Evolutionary conservation across 495 filamentous ascomycete genomes (phyloP).

Genomic region (Penicillium silybi): DNA sequence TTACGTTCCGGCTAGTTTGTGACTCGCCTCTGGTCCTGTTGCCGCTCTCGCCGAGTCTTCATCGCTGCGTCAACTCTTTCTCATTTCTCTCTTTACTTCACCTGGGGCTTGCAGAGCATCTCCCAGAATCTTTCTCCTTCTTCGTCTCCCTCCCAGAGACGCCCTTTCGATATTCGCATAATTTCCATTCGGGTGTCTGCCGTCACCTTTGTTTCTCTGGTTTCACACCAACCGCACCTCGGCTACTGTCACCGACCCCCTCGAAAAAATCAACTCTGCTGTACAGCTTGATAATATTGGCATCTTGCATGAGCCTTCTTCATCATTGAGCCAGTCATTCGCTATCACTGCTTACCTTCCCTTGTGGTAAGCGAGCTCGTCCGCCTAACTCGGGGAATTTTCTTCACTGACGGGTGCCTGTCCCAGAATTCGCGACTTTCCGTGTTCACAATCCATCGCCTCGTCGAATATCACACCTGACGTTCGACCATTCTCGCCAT

Average conservation of each 20-base stretch:
- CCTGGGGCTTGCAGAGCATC: slow-evolving; percentile 47
- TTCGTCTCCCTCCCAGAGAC: slow-evolving; percentile 12
- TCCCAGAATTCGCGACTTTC: slow-evolving; percentile 17
- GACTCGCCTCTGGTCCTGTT: slow-evolving; percentile 17
- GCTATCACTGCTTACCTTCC: slow-evolving; percentile 17
- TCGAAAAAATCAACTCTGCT: slow-evolving; percentile 3
- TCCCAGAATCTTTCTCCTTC: slow-evolving; percentile 25
- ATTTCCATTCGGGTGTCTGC: slow-evolving; percentile 9
- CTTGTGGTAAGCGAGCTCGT: slow-evolving; percentile 19
- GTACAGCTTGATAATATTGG: slow-evolving; percentile 26
- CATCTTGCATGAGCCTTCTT: slow-evolving; percentile 7
- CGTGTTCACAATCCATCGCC: slow-evolving; percentile 7
- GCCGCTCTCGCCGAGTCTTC: slow-evolving; percentile 9
- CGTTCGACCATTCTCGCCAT: slow-evolving; percentile 16
- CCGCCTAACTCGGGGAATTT: neutral
- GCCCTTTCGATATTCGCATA: slow-evolving; percentile 15
- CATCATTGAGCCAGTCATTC: slow-evolving; percentile 13
- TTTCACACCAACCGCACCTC: neutral
- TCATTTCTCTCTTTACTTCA: slow-evolving; percentile 16
- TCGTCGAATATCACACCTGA: slow-evolving; percentile 15
- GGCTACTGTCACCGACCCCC: slow-evolving; percentile 1
- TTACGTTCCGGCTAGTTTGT: slow-evolving; percentile 4
- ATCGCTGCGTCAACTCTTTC: slow-evolving; percentile 20
- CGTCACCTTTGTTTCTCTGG: slow-evolving; percentile 2
- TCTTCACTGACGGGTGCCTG: slow-evolving; percentile 10